Conservation (phyloP, 345 rosid species). For the Limnanthes douglasii region DNA sequence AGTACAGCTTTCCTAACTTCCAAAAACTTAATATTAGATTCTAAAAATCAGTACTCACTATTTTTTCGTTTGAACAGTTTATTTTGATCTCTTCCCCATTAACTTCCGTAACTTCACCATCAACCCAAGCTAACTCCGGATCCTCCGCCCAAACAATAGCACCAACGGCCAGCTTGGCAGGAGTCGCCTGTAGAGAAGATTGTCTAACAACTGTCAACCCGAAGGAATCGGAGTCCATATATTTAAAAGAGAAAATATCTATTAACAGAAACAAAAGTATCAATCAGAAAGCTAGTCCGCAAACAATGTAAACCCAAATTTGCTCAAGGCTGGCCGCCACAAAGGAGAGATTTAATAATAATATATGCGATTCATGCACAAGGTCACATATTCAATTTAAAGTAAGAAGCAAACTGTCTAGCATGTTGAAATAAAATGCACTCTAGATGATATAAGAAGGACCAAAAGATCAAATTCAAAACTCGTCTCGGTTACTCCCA, state of each 20-base stretch:
- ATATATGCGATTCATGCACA: too few relatives aligned
- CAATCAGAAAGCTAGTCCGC: too few relatives aligned
- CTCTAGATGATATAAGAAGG: too few relatives aligned
- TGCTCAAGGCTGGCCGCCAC: too few relatives aligned
- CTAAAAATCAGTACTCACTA: slow-evolving; percentile 25
- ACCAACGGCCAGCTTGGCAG: slow-evolving; percentile 37
- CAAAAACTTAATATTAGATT: not conserved
- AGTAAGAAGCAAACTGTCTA: too few relatives aligned
- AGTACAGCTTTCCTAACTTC: not conserved
- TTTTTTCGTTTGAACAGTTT: slow-evolving; percentile 43
- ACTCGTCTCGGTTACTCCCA: too few relatives aligned
- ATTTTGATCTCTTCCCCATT: slow-evolving; percentile 43
- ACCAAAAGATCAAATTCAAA: too few relatives aligned
- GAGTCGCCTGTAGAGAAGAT: slow-evolving; percentile 32
- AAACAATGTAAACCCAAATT: not conserved
- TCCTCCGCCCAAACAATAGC: slow-evolving; percentile 88
- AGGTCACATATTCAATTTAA: too few relatives aligned
- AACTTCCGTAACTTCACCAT: slow-evolving; percentile 64
- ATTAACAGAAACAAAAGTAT: too few relatives aligned
- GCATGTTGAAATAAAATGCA: too few relatives aligned
- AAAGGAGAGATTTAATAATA: too few relatives aligned
- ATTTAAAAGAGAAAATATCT: too few relatives aligned
- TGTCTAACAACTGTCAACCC: slow-evolving; percentile 5
- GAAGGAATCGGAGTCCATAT: not conserved
- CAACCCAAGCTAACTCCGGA: slow-evolving; percentile 70